Percentiles rank a stretch among this genome's conserved stretches.
These are phyloP conservation scores for Boletus vermiculosoides DNA, from an alignment of 768 basidiomycete genomes.

Conservation along the genomic window DNA sequence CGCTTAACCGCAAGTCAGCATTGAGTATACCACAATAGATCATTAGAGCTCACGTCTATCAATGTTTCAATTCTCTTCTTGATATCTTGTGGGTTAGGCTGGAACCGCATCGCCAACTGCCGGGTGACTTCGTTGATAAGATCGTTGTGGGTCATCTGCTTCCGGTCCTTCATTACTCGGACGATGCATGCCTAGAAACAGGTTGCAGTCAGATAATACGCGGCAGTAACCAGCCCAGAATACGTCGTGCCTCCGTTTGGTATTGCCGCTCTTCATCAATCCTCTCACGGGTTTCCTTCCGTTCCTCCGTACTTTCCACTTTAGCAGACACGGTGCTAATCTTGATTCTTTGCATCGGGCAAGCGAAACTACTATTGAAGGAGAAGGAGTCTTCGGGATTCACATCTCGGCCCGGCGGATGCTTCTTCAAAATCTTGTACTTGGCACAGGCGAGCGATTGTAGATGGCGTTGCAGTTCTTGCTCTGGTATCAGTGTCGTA, in stretches of 20 bases:
- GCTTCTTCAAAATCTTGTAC: conserved; percentile 88
- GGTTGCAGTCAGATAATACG: conserved; percentile 1
- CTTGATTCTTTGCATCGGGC: conserved; percentile 87
- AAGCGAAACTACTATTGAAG: conserved; percentile 81
- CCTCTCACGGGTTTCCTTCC: conserved; percentile 84
- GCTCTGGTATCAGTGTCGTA: conserved; percentile 69
- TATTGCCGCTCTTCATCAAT: conserved; percentile 91
- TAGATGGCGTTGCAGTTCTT: conserved; percentile 85
- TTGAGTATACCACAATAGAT: background rate
- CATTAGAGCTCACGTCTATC: conserved; percentile 69
- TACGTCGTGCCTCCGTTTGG: conserved; percentile 73
- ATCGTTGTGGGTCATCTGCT: conserved; percentile 84
- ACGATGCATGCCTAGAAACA: conserved; percentile 90
- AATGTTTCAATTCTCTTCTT: conserved; percentile 92
- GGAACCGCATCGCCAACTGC: conserved; percentile 82
- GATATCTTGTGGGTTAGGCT: conserved; percentile 80
- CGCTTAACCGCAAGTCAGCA: conserved; percentile 46
- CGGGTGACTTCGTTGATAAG: conserved; percentile 88
- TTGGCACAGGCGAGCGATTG: conserved; percentile 97
- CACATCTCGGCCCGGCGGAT: conserved; percentile 85
- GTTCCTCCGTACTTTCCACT: conserved; percentile 82
- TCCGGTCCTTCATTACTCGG: conserved; percentile 95
- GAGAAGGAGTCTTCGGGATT: conserved; percentile 75
- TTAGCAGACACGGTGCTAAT: conserved; percentile 86
- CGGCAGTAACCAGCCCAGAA: background rate